Conservation (phyloP, 2,329 filamentous ascomycete genomes). For the Pseudodiploospora longispora region DNA sequence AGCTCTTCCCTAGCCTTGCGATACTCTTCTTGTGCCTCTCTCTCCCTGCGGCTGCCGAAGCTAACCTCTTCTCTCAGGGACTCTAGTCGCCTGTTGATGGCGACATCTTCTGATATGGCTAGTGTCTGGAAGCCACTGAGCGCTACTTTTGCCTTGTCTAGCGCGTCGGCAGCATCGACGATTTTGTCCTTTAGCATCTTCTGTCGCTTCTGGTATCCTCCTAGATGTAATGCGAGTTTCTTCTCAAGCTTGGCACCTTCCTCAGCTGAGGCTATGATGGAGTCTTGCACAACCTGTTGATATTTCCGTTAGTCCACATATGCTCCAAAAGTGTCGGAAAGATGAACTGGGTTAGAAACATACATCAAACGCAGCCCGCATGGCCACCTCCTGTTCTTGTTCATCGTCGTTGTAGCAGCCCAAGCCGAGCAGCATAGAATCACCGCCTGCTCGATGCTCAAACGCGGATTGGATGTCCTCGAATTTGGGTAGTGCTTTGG, state of each 20-base stretch:
- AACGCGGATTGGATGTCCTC: slow-evolving; percentile 47
- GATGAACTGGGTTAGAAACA: slow-evolving; percentile 20
- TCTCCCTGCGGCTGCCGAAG: slow-evolving; percentile 71
- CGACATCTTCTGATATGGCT: slow-evolving; percentile 71
- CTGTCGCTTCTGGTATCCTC: slow-evolving; percentile 82
- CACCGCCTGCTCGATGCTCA: slow-evolving; percentile 41
- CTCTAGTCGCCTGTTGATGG: slow-evolving; percentile 63
- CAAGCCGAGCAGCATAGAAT: slow-evolving; percentile 64
- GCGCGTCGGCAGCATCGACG: slow-evolving; percentile 60
- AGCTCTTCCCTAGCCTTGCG: slow-evolving; percentile 70
- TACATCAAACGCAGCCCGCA: slow-evolving; percentile 68
- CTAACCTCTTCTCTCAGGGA: slow-evolving; percentile 73
- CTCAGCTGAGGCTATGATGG: slow-evolving; percentile 66
- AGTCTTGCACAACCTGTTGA: slow-evolving; percentile 58
- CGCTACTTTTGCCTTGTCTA: slow-evolving; percentile 65
- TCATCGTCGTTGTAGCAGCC: slow-evolving; percentile 73
- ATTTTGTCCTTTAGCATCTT: slow-evolving; percentile 77
- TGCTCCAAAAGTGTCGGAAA: neutral
- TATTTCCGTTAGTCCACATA: neutral
- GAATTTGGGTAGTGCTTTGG: slow-evolving; percentile 38
- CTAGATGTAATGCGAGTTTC: slow-evolving; percentile 79
- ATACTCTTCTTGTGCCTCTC: slow-evolving; percentile 86
- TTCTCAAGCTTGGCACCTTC: slow-evolving; percentile 84
- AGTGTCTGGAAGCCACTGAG: slow-evolving; percentile 68
- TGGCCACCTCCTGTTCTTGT: slow-evolving; percentile 54